Base-by-base conservation (phyloP, 257 asterid species). In the Henckelia pumila region DNA sequence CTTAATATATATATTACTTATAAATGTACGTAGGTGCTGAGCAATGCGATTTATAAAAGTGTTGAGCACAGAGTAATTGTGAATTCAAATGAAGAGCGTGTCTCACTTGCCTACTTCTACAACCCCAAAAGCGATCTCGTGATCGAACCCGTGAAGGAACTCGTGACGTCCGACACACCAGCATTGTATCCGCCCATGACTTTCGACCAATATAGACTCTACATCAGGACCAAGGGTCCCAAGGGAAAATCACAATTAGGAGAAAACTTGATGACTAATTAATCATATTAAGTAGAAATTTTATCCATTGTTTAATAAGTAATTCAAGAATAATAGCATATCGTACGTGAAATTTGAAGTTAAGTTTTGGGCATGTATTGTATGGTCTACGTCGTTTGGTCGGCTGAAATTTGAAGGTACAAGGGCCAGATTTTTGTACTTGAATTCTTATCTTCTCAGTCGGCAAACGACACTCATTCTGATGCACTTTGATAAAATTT, bases 1-100 rank as follows among this genome's bases (percentile, higher is more conserved):
- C n/a, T n/a, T n/a, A n/a, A n/a, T n/a, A n/a, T n/a, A n/a, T n/a
- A n/a, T n/a, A n/a, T n/a, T n/a, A n/a, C n/a, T n/a, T n/a, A n/a
- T n/a, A n/a, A n/a, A n/a, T n/a, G n/a, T n/a, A n/a, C n/a, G n/a
- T n/a, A 89, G 95, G 82, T 89, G 3, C 19, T 89, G 40, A 85
- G 91, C 13, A 89, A 89, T 28, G 89, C 86, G 1, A 83, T 73
- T 16, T 89, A 87, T 37, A 87, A 79, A 66, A 89, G 96, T 14
- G 85, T 89, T 1, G 95, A 89, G 76, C 96, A 89, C 32, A 61
- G 96, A 62, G 96, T 89, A 55, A 82, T 82, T 0, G 95, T 89
- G 0, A 89, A 89, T 68, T 83, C 89, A 0, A 56, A 61, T 1
- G 56, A 69, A 9, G 95, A 87, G 44, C 82, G 95, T 3, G 24